Evolutionary conservation across 805 yeast species (phyloP).

Genomic region (Candida ponderosae): DNA sequence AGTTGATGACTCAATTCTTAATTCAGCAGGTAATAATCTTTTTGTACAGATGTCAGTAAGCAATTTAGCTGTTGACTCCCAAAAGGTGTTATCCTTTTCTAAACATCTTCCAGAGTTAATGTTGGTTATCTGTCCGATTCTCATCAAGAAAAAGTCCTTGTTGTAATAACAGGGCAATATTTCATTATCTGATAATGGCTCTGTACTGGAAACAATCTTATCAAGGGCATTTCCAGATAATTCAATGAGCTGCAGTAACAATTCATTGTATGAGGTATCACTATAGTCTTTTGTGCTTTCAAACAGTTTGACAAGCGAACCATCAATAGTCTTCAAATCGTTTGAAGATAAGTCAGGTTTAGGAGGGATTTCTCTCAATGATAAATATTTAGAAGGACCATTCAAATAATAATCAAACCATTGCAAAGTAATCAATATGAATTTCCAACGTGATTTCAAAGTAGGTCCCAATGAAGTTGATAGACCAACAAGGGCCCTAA

Average conservation of each 20-base stretch:
- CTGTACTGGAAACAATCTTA: constrained; percentile 8
- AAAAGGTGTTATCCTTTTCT: constrained; percentile 28
- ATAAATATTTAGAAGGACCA: constrained; percentile 42
- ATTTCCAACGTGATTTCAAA: constrained; percentile 60
- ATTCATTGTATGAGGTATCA: constrained; percentile 36
- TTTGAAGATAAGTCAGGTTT: constrained; percentile 33
- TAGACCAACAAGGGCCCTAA: constrained; percentile 70
- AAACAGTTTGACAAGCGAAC: constrained; percentile 48
- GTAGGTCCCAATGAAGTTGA: constrained; percentile 79
- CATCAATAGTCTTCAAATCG: constrained; percentile 46
- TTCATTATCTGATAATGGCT: constrained; percentile 16
- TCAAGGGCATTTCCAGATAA: constrained; percentile 27
- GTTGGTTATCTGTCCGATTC: constrained; percentile 42
- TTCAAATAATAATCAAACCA: constrained; percentile 70
- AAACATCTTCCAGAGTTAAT: constrained; percentile 47
- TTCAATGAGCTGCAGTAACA: constrained; percentile 39
- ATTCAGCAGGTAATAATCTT: constrained; percentile 31
- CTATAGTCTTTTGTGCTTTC: constrained; percentile 57
- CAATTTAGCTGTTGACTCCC: constrained; percentile 40
- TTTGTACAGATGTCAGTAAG: constrained; percentile 38
- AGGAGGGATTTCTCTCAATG: constrained; percentile 31
- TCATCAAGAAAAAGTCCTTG: constrained; percentile 44
- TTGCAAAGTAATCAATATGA: constrained; percentile 55
- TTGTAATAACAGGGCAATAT: constrained; percentile 43
- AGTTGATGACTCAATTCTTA: constrained; percentile 40